phyloP scores from a whole-genome alignment of 495 filamentous ascomycete genomes.

The Trichoderma orchidacearum region DNA sequence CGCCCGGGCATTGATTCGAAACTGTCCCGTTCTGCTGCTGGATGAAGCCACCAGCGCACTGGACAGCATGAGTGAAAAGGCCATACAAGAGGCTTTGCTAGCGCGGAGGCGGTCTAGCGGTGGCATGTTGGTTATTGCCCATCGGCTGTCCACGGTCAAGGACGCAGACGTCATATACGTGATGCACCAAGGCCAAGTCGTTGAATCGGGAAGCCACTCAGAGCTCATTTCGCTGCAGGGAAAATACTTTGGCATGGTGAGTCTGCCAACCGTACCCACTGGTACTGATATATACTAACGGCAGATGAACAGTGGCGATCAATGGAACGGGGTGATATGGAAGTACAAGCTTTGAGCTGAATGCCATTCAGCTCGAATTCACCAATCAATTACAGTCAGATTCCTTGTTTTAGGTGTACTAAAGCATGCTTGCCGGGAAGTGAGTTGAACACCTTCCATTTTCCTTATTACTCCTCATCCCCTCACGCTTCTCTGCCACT shows the following conservation, averaged over 20 bases:
- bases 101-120: constrained; percentile 60
- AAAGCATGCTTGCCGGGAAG: too few species aligned
- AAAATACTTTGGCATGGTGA: constrained; percentile 41
- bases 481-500: too few species aligned
- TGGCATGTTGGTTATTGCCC: constrained; percentile 63
- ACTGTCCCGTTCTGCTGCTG: constrained; percentile 58
- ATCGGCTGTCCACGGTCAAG: constrained; percentile 54
- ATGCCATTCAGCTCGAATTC: too few species aligned
- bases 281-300: too few species aligned
- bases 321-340: too few species aligned
- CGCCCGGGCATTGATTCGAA: constrained; percentile 65
- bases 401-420: too few species aligned
- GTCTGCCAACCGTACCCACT: too few species aligned
- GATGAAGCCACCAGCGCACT: constrained; percentile 73
- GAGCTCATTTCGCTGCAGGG: constrained; percentile 38
- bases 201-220: constrained; percentile 40
- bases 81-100: constrained; percentile 62
- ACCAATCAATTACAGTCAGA: too few species aligned
- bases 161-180: constrained; percentile 48
- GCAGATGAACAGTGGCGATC: too few species aligned
- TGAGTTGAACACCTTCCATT: too few species aligned
- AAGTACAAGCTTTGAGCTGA: too few species aligned
- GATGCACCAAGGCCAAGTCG: constrained; percentile 38
- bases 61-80: constrained; percentile 62
- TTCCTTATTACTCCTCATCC: too few species aligned